Conservation (phyloP, 1,284 basidiomycete species). For the Ceratobasidium sp. region DNA sequence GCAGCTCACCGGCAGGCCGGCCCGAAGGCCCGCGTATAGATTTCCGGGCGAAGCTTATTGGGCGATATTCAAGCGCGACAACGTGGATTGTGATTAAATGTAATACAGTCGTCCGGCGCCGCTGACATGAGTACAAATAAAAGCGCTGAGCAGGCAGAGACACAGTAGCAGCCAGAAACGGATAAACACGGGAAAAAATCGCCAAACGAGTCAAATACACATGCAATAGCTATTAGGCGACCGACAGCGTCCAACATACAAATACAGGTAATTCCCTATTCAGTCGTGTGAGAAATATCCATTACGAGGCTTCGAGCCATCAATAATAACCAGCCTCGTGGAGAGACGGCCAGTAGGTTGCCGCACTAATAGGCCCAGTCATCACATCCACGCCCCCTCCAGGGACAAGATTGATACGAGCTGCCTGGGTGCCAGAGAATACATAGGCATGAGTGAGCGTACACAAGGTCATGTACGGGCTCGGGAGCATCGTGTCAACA, state of each 20-base stretch:
- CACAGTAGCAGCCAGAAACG: no score
- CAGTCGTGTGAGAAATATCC: not conserved
- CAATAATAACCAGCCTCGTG: slow-evolving; percentile 1
- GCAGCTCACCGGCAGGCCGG: no score
- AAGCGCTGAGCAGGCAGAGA: no score
- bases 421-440: not conserved
- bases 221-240: not conserved
- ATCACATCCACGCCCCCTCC: slow-evolving; percentile 12
- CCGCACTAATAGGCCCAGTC: not conserved
- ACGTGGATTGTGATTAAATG: no score
- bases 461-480: not conserved
- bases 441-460: slow-evolving; percentile 20
- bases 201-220: no score
- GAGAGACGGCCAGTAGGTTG: slow-evolving; percentile 6
- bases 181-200: no score
- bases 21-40: no score
- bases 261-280: not conserved
- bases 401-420: slow-evolving; percentile 9
- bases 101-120: no score
- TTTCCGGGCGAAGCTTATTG: no score
- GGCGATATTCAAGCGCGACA: no score
- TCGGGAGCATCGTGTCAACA: slow-evolving; percentile 8
- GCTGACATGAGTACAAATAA: no score
- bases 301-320: not conserved
- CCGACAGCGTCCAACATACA: not conserved